Base-by-base conservation (phyloP, 306 rosid genomes). In the Leucaena leucocephala region DNA sequence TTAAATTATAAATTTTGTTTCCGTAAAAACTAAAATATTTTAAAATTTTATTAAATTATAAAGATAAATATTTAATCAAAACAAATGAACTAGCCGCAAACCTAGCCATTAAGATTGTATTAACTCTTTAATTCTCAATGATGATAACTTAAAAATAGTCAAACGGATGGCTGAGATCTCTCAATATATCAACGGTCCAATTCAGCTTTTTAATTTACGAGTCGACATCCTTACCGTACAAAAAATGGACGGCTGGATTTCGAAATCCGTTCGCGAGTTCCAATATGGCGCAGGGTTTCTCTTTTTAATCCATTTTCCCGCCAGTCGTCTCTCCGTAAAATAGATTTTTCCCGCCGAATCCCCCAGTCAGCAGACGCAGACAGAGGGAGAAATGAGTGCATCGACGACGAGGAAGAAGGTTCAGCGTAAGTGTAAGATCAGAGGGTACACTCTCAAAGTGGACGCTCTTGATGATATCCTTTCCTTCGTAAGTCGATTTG, bases 401-500 rank as follows among this genome's bases (percentile, higher is more conserved):
- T 50, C 89, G 11, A 80, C 83, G 75, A 27, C 80, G 71, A 84
- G 95, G 84, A 91, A 79, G 86, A 92, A 90, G 80, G 76, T 95
- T 34, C 93, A 91, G 86, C 90, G 74, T 76, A 95, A 88, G 74
- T 89, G 90, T 80, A 95, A 88, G 77, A 91, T 92, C 83, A 82
- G 96, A 86, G 98, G 98, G 2, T 91, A 86, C 84, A 83, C 76
- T 27, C 86, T 95, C 78, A 88, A 91, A 75, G 68, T 71, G 11
- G 98, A 90, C 7, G 98, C 96, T 15, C 89, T 92, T 16, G 86
- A 90, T 33, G 92, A 92, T 83, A 90, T 95, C 80, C 88, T 91
- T 74, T 85, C 91, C 67, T 95, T 91, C 79, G 92, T 82, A 35
- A 50, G 89, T 50, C 88, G 86, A 11, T 69, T 44, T 27, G 74